Conservation (phyloP, 495 filamentous ascomycete genomes). For the Talaromyces trachyspermus region DNA sequence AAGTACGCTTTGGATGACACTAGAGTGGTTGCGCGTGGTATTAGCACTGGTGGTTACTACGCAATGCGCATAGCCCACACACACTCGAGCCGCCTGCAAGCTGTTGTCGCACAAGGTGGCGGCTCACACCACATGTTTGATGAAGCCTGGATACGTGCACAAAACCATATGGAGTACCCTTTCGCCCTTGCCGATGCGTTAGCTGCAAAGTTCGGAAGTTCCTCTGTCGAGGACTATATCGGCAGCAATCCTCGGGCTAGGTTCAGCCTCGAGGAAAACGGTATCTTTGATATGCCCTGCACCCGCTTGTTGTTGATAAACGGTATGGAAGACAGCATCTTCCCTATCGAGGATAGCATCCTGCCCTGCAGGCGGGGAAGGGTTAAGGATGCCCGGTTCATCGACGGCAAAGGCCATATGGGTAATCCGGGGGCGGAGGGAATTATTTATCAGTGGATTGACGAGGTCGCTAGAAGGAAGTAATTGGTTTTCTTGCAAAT, state of each 20-base stretch:
- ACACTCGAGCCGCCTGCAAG: constrained; percentile 9
- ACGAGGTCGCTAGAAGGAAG: too few relatives aligned
- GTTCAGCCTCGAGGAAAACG: background rate
- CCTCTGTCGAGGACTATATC: background rate
- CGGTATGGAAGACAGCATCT: background rate
- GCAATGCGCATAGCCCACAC: constrained; percentile 17
- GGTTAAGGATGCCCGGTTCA: background rate
- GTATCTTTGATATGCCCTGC: background rate
- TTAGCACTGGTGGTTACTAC: constrained; percentile 16
- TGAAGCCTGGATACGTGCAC: background rate
- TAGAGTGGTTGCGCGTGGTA: constrained; percentile 12
- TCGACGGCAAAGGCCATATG: background rate
- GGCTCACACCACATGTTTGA: constrained; percentile 16
- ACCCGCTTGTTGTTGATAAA: constrained; percentile 2
- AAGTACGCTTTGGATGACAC: constrained; percentile 7
- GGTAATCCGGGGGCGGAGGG: background rate
- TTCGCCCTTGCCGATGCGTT: background rate
- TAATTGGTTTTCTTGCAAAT: too few relatives aligned
- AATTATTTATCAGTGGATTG: background rate
- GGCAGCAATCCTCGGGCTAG: background rate
- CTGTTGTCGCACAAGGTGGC: constrained; percentile 13
- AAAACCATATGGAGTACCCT: background rate
- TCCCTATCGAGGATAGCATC: background rate
- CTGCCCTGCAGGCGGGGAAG: background rate
- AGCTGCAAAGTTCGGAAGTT: background rate